Percentiles rank a stretch among this genome's conserved stretches.
Evolutionary conservation across 2,329 filamentous ascomycete species (phyloP).

Genomic region (Aaosphaeria arxii): DNA sequence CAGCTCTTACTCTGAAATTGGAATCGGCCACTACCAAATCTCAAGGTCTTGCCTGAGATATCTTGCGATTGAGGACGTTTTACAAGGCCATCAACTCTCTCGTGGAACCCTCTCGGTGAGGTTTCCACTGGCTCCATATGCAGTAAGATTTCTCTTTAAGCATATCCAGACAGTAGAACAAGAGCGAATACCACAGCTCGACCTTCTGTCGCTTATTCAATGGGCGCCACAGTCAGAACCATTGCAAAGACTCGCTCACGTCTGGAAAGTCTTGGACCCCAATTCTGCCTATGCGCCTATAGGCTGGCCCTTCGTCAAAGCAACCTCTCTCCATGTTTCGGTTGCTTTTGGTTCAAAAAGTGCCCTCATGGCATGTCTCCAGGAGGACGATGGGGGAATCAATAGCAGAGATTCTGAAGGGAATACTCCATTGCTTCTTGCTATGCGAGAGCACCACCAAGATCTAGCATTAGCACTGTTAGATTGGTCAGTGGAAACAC

Average conservation of each 20-base stretch:
- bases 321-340: conserved; percentile 8
- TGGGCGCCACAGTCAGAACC: conserved; percentile 4
- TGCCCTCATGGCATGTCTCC: conserved; percentile 2
- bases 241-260: conserved; percentile 2
- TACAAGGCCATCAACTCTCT: conserved; percentile 4
- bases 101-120: conserved; percentile 4
- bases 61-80: conserved; percentile 8
- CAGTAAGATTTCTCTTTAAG: conserved; percentile 6
- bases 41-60: conserved; percentile 14
- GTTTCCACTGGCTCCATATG: conserved; percentile 10
- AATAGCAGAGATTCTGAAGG: conserved; percentile 5
- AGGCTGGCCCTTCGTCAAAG: conserved; percentile 8
- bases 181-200: conserved; percentile 5
- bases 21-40: conserved; percentile 11
- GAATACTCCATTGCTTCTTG: conserved; percentile 8
- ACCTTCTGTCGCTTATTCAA: conserved; percentile 6
- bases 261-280: conserved; percentile 8
- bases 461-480: conserved; percentile 8
- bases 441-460: conserved; percentile 7
- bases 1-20: neutral
- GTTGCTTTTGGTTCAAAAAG: conserved; percentile 6
- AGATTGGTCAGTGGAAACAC: neutral
- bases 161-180: conserved; percentile 9
- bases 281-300: conserved; percentile 4
- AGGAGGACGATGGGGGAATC: conserved; percentile 1